phyloP scores from a whole-genome alignment of 345 rosid species.

The Ailanthus altissimus region DNA sequence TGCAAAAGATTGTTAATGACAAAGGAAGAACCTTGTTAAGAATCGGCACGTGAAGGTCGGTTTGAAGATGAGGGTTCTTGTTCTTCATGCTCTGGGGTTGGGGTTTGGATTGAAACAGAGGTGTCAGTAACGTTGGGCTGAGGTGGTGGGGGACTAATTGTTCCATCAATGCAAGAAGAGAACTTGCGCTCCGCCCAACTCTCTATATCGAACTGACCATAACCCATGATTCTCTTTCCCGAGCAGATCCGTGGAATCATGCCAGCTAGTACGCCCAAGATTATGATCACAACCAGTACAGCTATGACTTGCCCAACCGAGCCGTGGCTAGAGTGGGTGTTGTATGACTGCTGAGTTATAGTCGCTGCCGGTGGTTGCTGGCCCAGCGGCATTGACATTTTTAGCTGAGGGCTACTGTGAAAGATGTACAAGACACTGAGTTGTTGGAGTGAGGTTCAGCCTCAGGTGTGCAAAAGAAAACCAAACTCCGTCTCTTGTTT shows the following conservation, averaged over 20 bases:
- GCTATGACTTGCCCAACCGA: constrained; percentile 58
- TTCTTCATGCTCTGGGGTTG: constrained; percentile 30
- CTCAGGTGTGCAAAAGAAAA: background rate
- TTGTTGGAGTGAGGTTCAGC: no score
- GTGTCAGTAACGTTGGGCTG: constrained; percentile 13
- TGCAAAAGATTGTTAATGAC: background rate
- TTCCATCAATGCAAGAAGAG: constrained; percentile 77
- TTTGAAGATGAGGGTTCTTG: constrained; percentile 23
- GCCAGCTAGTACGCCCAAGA: constrained; percentile 49
- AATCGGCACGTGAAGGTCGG: background rate
- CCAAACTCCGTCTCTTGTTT: background rate
- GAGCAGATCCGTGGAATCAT: constrained; percentile 76
- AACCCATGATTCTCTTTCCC: constrained; percentile 59
- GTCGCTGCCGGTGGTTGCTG: constrained; percentile 48
- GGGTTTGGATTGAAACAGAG: constrained; percentile 22
- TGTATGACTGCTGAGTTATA: constrained; percentile 34
- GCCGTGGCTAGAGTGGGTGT: constrained; percentile 31
- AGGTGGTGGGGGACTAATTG: constrained; percentile 39
- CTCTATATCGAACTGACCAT: constrained; percentile 65
- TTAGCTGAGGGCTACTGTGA: background rate
- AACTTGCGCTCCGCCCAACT: constrained; percentile 71
- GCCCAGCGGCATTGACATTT: constrained; percentile 45
- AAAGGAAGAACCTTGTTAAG: background rate
- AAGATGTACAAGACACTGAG: no score
- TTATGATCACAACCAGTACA: constrained; percentile 47